These are phyloP conservation scores for Hemerocallis citrina DNA, from an alignment of 106 monocot species.

Conservation along the genomic window DNA sequence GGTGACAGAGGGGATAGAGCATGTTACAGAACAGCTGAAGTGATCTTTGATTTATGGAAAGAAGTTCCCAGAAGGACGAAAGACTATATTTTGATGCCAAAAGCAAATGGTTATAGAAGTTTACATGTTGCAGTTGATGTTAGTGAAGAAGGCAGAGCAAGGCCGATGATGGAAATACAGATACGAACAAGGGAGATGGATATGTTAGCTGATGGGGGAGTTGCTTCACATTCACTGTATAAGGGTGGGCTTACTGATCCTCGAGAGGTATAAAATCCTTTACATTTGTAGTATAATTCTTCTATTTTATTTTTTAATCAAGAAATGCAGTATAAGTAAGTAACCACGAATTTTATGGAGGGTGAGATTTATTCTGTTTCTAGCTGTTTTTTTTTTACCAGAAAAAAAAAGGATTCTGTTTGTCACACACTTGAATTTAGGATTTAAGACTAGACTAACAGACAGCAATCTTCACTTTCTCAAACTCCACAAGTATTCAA, in stretches of 20 bases:
- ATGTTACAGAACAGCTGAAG: conserved; percentile 52
- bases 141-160: conserved; percentile 28
- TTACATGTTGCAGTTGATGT: conserved; percentile 80
- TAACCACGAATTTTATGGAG: too few species aligned
- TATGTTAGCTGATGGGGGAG: conserved; percentile 56
- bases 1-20: conserved; percentile 42
- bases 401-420: too few species aligned
- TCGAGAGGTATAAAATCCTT: conserved; percentile 43
- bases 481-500: too few species aligned
- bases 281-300: neutral
- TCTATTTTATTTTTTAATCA: too few species aligned
- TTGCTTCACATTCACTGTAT: conserved; percentile 90
- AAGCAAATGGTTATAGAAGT: conserved; percentile 84
- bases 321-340: too few species aligned
- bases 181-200: conserved; percentile 94
- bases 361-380: too few species aligned
- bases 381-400: too few species aligned
- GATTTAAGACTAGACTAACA: too few species aligned
- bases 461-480: too few species aligned
- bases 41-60: conserved; percentile 63
- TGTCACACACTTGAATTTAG: too few species aligned
- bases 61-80: conserved; percentile 73
- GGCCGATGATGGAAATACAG: conserved; percentile 85
- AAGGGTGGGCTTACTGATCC: conserved; percentile 94
- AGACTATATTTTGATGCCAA: conserved; percentile 76